phyloP scores from a whole-genome alignment of 2,329 filamentous ascomycete genomes.

The Knufia petricola region DNA sequence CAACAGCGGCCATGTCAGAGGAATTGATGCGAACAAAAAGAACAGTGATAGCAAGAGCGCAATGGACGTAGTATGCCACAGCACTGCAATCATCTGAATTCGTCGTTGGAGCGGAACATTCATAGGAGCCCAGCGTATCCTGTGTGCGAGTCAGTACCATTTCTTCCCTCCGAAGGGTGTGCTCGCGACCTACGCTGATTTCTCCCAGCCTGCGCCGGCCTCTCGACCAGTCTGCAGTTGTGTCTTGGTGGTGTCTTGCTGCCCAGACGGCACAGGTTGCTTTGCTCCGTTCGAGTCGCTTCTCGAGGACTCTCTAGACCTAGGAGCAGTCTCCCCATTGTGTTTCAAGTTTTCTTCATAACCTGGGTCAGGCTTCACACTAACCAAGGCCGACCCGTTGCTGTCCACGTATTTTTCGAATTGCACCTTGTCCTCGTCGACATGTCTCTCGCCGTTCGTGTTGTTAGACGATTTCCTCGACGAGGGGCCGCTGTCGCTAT shows the following conservation, averaged over 20 bases:
- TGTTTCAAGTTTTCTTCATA: conserved; percentile 29
- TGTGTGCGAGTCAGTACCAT: conserved; percentile 2
- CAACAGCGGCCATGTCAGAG: conserved; percentile 75
- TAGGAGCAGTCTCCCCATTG: conserved; percentile 24
- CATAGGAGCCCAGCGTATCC: conserved; percentile 64
- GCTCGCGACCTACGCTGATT: conserved; percentile 32
- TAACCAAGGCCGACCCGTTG: conserved; percentile 39
- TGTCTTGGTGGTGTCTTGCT: conserved; percentile 13
- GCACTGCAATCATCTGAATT: conserved; percentile 67
- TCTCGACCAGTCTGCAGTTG: conserved; percentile 41
- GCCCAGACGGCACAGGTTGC: conserved; percentile 3
- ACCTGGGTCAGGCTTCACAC: conserved; percentile 32
- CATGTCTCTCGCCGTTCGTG: conserved; percentile 15
- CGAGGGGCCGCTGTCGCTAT: background rate
- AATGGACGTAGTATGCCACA: conserved; percentile 64
- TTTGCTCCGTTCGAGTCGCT: conserved; percentile 26
- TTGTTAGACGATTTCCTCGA: background rate
- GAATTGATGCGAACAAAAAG: conserved; percentile 84
- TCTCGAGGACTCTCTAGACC: conserved; percentile 8
- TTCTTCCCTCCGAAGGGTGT: background rate
- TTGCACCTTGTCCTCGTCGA: conserved; percentile 26
- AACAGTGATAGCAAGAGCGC: conserved; percentile 65
- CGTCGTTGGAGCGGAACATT: conserved; percentile 62
- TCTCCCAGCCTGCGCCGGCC: conserved; percentile 46
- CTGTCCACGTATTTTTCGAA: conserved; percentile 37